Conservation (phyloP, 2,329 filamentous ascomycete species). For the Phaeosphaeriaceae sp. region DNA sequence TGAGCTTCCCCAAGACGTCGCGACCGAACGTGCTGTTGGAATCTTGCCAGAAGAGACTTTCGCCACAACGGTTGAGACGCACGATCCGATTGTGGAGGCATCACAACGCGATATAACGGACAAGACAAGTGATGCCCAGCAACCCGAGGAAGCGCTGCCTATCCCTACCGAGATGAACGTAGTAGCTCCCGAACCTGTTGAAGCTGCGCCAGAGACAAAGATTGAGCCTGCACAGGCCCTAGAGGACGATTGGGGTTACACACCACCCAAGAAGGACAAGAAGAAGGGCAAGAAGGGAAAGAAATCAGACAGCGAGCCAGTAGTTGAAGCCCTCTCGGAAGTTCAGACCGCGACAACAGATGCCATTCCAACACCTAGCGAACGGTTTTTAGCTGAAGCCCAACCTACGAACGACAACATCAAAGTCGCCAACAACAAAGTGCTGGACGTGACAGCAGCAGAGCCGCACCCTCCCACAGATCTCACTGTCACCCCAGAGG, state of each 20-base stretch:
- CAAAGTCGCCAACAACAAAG: not conserved
- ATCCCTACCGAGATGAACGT: not conserved
- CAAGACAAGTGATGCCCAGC: not conserved
- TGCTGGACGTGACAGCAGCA: not conserved
- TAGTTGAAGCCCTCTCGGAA: conserved; percentile 12
- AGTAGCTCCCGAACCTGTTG: not conserved
- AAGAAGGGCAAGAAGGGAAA: conserved; percentile 32
- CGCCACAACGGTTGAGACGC: not conserved
- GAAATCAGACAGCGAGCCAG: conserved; percentile 8
- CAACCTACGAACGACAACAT: not conserved
- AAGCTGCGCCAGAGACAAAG: not conserved
- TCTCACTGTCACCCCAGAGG: not conserved
- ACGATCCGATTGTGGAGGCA: not conserved
- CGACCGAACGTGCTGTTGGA: not conserved
- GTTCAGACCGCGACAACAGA: not conserved
- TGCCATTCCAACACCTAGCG: not conserved
- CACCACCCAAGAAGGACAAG: conserved; percentile 17
- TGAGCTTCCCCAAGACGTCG: not conserved
- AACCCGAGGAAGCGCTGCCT: not conserved
- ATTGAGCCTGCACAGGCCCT: conserved; percentile 1
- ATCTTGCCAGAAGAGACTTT: no score
- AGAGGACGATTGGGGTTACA: conserved; percentile 11
- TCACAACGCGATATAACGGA: not conserved
- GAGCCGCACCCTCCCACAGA: not conserved
- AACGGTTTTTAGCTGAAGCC: not conserved